These are phyloP conservation scores for Entomortierella beljakovae DNA, from an alignment of 192 early-diverging fungal species.

Conservation along the genomic window DNA sequence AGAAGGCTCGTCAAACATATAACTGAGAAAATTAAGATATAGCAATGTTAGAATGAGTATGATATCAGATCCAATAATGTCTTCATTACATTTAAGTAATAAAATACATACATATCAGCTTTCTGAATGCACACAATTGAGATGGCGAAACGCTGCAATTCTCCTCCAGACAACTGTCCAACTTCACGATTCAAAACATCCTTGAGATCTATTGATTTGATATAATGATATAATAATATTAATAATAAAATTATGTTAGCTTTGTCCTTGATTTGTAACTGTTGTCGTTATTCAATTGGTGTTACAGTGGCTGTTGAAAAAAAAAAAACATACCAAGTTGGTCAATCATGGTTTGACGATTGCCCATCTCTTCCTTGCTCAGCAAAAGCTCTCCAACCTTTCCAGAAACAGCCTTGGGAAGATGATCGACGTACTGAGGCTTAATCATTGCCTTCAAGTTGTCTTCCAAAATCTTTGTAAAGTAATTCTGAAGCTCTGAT, in stretches of 20 bases:
- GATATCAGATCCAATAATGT: background rate
- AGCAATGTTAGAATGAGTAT: background rate
- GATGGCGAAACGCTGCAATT: constrained; percentile 98
- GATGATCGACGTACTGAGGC: constrained; percentile 95
- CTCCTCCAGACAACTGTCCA: constrained; percentile 90
- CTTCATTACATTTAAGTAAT: background rate
- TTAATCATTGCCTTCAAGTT: constrained; percentile 96
- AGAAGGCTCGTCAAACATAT: constrained; percentile 99
- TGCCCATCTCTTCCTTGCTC: constrained; percentile 77
- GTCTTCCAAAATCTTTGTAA: constrained; percentile 97
- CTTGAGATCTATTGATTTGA: constrained; percentile 77
- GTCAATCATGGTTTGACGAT: constrained; percentile 80
- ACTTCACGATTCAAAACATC: constrained; percentile 89
- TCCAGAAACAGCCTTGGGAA: constrained; percentile 85
- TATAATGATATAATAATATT: too few relatives aligned
- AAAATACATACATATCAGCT: constrained; percentile 81
- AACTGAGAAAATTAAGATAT: constrained; percentile 56
- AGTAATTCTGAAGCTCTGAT: constrained; percentile 98
- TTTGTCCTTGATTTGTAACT: too few relatives aligned
- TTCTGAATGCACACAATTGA: constrained; percentile 82
- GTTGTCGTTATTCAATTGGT: too few relatives aligned
- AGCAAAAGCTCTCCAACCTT: constrained; percentile 79
- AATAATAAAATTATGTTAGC: too few relatives aligned
- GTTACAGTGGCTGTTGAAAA: too few relatives aligned
- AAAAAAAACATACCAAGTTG: constrained; percentile 67